Evolutionary conservation across 768 basidiomycete species (phyloP).

Genomic region (Tremella mesenterica): DNA sequence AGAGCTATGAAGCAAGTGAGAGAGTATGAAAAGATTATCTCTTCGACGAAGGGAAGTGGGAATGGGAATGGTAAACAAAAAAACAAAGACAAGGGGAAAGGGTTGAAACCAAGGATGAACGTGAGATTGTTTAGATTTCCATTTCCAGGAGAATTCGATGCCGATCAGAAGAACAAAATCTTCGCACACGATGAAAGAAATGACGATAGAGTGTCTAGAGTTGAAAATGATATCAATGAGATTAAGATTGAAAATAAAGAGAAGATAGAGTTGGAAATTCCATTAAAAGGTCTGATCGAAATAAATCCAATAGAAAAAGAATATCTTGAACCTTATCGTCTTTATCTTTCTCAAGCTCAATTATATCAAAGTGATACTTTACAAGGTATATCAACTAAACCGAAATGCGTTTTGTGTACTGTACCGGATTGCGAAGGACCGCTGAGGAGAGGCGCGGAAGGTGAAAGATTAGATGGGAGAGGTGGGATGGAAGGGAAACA

Average conservation of each 20-base stretch:
- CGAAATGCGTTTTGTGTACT: conserved; percentile 33
- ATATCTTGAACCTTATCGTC: conserved; percentile 33
- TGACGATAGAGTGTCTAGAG: not conserved
- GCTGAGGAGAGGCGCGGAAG: conserved; percentile 35
- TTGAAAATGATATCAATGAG: conserved; percentile 1
- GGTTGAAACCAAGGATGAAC: conserved; percentile 26
- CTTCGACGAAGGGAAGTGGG: not conserved
- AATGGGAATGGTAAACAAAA: not conserved
- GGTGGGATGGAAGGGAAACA: conserved; percentile 38
- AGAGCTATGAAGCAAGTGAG: conserved; percentile 37
- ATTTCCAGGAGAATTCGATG: conserved; percentile 13
- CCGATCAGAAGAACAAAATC: not conserved
- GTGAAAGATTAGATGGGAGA: conserved; percentile 38
- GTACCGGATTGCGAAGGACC: conserved; percentile 43
- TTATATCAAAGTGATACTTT: conserved; percentile 14
- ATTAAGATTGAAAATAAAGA: no score
- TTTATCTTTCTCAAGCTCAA: conserved; percentile 25
- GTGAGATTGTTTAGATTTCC: conserved; percentile 41
- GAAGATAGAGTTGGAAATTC: no score
- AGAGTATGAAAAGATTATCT: conserved; percentile 28
- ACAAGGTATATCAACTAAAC: conserved; percentile 2
- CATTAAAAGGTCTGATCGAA: conserved; percentile 27
- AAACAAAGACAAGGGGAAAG: conserved; percentile 13
- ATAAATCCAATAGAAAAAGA: conserved; percentile 19
- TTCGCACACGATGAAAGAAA: not conserved